Conservation (phyloP, 2,329 filamentous ascomycete genomes). For the Colletotrichum acutatum region DNA sequence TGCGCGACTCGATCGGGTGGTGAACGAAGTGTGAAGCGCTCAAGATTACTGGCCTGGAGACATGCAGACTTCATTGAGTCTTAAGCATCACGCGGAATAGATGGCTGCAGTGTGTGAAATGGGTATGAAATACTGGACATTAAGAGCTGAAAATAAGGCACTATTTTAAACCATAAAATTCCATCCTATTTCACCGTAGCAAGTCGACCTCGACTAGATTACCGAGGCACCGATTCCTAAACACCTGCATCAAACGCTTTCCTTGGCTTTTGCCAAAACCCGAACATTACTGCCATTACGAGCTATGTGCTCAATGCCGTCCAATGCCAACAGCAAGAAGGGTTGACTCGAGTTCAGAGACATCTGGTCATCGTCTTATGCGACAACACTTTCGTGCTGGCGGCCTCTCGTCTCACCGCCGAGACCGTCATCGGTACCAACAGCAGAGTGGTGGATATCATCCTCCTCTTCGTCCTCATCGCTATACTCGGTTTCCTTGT, state of each 20-base stretch:
- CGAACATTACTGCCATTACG: constrained; percentile 6
- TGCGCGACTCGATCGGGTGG: neutral
- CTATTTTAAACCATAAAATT: neutral
- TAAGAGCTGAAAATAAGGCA: constrained; percentile 16
- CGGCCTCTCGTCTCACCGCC: constrained; percentile 69
- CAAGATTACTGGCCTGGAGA: neutral
- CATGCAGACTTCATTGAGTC: neutral
- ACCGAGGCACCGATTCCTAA: constrained; percentile 15
- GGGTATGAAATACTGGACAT: neutral
- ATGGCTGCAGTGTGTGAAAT: neutral
- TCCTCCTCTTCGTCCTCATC: constrained; percentile 75
- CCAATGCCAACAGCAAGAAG: neutral
- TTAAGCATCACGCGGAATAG: neutral
- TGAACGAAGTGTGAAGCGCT: neutral
- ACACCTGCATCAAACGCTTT: constrained; percentile 22
- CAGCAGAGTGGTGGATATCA: constrained; percentile 59
- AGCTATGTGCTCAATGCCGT: neutral
- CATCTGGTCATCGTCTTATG: constrained; percentile 43
- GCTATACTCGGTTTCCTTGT: constrained; percentile 67
- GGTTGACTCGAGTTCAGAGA: neutral
- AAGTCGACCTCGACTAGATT: constrained; percentile 21
- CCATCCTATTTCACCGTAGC: neutral
- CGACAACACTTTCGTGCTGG: constrained; percentile 61
- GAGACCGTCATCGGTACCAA: constrained; percentile 63
- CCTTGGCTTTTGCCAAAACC: neutral